Percentiles rank a stretch among this genome's conserved stretches.
Conservation (phyloP, 1,139 yeast species). For the Saccharomyces pastorianus region DNA sequence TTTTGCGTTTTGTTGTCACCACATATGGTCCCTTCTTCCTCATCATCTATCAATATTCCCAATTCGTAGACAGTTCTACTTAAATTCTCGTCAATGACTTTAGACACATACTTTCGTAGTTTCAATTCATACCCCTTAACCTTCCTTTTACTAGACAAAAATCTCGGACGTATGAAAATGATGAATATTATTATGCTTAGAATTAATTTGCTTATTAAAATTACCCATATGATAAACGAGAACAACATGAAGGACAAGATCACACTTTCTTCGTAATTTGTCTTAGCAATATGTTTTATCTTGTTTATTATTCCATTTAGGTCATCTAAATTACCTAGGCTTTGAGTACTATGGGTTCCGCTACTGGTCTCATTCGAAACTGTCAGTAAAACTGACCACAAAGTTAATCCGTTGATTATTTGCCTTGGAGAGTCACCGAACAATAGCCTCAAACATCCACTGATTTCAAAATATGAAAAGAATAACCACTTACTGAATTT, state of each 20-base stretch:
- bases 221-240: slow-evolving; percentile 66
- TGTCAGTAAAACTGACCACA: slow-evolving; percentile 43
- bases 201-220: slow-evolving; percentile 12
- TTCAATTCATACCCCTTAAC: background rate
- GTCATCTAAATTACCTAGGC: slow-evolving; percentile 22
- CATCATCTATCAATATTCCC: background rate
- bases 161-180: background rate
- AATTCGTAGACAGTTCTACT: background rate
- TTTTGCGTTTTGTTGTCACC: background rate
- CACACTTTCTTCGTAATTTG: slow-evolving; percentile 58
- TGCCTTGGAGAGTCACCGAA: slow-evolving; percentile 89
- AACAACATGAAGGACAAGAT: slow-evolving; percentile 67
- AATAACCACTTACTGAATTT: slow-evolving; percentile 63
- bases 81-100: background rate
- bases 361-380: slow-evolving; percentile 31
- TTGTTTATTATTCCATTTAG: slow-evolving; percentile 46
- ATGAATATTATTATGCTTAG: background rate
- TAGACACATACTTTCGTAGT: background rate
- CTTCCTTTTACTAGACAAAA: background rate
- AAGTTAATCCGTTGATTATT: slow-evolving; percentile 68
- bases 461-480: slow-evolving; percentile 58
- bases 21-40: background rate
- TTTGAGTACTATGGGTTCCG: background rate
- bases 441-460: slow-evolving; percentile 54
- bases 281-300: slow-evolving; percentile 49